Percentiles rank a stretch among this genome's conserved stretches.
Conservation (phyloP, 2,329 filamentous ascomycete species). For the Stagonosporopsis chrysanthemi region DNA sequence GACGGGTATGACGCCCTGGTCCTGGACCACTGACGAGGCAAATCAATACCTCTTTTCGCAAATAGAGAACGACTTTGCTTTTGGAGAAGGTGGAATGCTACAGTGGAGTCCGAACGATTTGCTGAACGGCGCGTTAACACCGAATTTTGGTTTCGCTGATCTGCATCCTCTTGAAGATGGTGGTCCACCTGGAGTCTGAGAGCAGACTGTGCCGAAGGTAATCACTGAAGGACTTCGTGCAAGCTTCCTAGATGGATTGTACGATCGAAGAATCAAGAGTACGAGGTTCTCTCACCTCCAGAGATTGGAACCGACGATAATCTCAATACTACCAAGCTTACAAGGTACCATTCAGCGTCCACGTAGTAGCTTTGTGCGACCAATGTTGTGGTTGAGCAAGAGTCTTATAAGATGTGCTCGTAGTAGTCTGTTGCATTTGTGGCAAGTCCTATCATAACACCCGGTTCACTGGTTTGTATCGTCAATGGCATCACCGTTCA, state of each 20-base stretch:
- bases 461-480: background rate
- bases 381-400: background rate
- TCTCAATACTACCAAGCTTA: no score
- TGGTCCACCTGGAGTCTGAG: background rate
- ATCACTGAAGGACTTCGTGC: background rate
- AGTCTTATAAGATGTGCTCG: background rate
- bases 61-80: slow-evolving; percentile 43
- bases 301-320: no score
- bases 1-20: slow-evolving; percentile 31
- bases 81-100: slow-evolving; percentile 37
- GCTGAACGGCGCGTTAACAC: slow-evolving; percentile 16
- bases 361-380: no score
- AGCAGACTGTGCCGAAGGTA: no score
- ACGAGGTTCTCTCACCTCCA: no score
- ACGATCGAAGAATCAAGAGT: no score
- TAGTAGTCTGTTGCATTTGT: background rate
- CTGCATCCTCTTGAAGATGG: slow-evolving; percentile 7
- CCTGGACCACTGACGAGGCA: slow-evolving; percentile 40
- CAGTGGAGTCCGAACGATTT: slow-evolving; percentile 33
- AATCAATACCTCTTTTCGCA: slow-evolving; percentile 43
- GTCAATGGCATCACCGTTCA: background rate
- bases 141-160: slow-evolving; percentile 26
- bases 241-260: background rate
- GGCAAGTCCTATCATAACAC: background rate
- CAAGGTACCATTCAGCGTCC: no score